These are phyloP conservation scores for Stygiomarasmius scandens DNA, from an alignment of 1,284 basidiomycete species.

Conservation along the genomic window DNA sequence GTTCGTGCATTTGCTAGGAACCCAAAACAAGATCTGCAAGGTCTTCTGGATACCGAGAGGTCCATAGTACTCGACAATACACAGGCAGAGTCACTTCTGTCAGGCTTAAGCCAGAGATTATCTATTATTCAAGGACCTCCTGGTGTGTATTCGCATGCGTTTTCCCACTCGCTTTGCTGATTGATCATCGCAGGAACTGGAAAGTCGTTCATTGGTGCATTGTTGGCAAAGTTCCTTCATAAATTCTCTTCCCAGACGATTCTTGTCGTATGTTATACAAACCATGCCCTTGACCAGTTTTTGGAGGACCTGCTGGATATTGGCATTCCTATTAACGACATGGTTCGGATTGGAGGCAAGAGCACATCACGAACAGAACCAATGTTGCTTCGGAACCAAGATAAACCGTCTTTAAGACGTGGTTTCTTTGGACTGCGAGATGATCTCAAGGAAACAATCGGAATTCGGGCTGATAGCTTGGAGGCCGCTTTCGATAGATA, in stretches of 20 bases:
- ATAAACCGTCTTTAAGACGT: constrained; percentile 16
- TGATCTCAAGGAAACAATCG: constrained; percentile 30
- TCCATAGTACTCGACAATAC: constrained; percentile 51
- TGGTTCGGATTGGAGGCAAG: constrained; percentile 61
- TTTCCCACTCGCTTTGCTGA: neutral
- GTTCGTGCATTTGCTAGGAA: constrained; percentile 35
- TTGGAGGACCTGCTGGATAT: constrained; percentile 60
- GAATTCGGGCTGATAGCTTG: constrained; percentile 28
- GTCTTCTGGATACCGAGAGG: constrained; percentile 36
- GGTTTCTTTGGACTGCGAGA: constrained; percentile 45
- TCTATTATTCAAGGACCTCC: constrained; percentile 70
- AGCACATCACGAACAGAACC: constrained; percentile 46
- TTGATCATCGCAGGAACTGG: constrained; percentile 52
- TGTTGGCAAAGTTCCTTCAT: constrained; percentile 59
- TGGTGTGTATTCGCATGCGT: constrained; percentile 39
- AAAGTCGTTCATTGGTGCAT: constrained; percentile 67
- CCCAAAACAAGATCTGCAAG: constrained; percentile 43
- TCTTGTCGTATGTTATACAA: constrained; percentile 68
- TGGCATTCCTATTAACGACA: constrained; percentile 48
- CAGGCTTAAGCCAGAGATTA: constrained; percentile 54
- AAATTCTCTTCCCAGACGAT: constrained; percentile 48
- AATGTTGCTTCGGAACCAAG: constrained; percentile 42
- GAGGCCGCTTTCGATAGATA: constrained; percentile 35
- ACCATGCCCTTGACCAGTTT: constrained; percentile 69
- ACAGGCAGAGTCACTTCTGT: constrained; percentile 51